Base-by-base conservation (phyloP, 2,329 filamentous ascomycete species). In the Harringtonia lauricola region DNA sequence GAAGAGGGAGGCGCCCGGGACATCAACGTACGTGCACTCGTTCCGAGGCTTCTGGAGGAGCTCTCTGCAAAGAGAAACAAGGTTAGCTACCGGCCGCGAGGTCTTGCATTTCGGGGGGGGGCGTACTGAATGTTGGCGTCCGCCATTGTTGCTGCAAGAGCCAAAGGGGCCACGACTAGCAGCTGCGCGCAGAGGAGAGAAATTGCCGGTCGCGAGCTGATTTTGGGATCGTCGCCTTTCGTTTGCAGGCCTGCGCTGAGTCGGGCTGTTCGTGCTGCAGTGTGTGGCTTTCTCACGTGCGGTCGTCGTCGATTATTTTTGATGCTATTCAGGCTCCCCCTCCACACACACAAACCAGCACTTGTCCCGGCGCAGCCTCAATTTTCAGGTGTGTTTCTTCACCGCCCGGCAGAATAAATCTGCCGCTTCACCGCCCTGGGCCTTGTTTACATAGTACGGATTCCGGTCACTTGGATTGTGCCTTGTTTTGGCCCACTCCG, bases 41-140 rank as follows among this genome's bases (percentile, higher is more conserved):
- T 51, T 51, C 10, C 49, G 48, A 28, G 49, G 49, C 49, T 51
- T 51, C 39, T 51, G 47, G 14, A 51, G 48, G 6, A 51, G 49
- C 41, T 51, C 49, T 39, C 49, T 51, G 39, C 17, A 22, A 21
- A 22, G 14, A 30, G 36, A 17, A 36, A n/a, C 9, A 19, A 14
- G 18, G 29, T 34, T 24, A 34, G 29, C 30, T 21, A 40, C 3
- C 12, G n/a, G n/a, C n/a, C n/a, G n/a, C n/a, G n/a, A n/a, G n/a
- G n/a, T n/a, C n/a, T n/a, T n/a, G n/a, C n/a, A n/a, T n/a, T n/a
- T n/a, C n/a, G n/a, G n/a, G n/a, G n/a, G n/a, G n/a, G n/a, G n/a
- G 10, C 45, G 15, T 49, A 51, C 49, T 51, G 47, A 43, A 51
- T 51, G 39, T 51, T 49, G 41, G 43, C 49, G 41, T 51, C 49